Evolutionary conservation across 1,139 yeast genomes (phyloP).

Genomic region (Debaryomyces sp.): DNA sequence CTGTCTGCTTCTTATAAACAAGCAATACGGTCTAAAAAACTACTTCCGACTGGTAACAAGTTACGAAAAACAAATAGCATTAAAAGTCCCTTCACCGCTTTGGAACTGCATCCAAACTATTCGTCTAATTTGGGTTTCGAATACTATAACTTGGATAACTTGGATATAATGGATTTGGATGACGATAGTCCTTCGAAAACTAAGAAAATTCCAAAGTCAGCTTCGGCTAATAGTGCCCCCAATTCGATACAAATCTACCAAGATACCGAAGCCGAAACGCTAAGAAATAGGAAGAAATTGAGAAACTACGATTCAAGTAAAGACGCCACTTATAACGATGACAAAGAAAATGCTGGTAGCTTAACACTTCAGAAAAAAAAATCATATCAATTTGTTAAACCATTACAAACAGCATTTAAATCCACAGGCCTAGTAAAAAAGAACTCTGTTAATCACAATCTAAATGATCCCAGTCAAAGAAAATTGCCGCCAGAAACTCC

Average conservation of each 20-base stretch:
- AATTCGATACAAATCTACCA: conserved; percentile 21
- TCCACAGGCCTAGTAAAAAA: conserved; percentile 77
- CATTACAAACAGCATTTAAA: conserved; percentile 82
- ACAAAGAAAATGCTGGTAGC: conserved; percentile 45
- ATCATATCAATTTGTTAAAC: conserved; percentile 74
- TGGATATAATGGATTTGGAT: conserved; percentile 31
- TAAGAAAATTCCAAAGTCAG: conserved; percentile 30
- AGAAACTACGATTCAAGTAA: conserved; percentile 8
- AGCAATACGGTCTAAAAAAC: conserved; percentile 11
- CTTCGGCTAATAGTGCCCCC: conserved; percentile 12
- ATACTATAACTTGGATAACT: conserved; percentile 29
- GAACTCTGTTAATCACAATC: conserved; percentile 46
- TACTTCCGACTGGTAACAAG: conserved; percentile 14
- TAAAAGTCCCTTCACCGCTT: conserved; percentile 23
- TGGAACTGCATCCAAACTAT: conserved; percentile 17
- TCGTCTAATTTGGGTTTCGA: conserved; percentile 23
- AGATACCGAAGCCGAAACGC: conserved; percentile 15
- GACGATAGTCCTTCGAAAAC: conserved; percentile 37
- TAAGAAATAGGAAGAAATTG: conserved; percentile 9
- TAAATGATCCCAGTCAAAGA: conserved; percentile 15
- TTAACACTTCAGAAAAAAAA: conserved; percentile 17
- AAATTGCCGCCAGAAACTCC: conserved; percentile 78
- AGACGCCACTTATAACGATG: conserved; percentile 18
- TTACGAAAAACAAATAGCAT: conserved; percentile 18
- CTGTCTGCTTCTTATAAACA: not conserved